A percentile compares a stretch with the other conserved stretches of the same genome.
These are phyloP conservation scores for Fusarium irregulare DNA, from an alignment of 2,329 filamentous ascomycete genomes.

Conservation along the genomic window DNA sequence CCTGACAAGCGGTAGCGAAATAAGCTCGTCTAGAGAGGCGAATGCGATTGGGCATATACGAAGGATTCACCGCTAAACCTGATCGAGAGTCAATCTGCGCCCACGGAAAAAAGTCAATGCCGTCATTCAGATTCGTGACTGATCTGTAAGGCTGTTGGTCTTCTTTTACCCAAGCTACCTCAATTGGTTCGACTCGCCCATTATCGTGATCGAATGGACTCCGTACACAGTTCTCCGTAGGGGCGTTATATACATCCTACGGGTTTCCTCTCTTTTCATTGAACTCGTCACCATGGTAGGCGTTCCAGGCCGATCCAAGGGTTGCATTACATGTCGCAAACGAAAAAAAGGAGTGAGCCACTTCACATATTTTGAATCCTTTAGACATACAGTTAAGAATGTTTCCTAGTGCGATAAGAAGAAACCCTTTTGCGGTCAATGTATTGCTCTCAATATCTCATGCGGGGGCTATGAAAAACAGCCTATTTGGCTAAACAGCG, in stretches of 20 bases:
- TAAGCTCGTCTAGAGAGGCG: not conserved
- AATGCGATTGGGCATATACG: constrained; percentile 11
- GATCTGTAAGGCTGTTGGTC: not conserved
- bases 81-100: constrained; percentile 31
- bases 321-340: constrained; percentile 14
- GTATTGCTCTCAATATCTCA: not conserved
- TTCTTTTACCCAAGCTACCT: not conserved
- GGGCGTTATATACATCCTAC: not conserved
- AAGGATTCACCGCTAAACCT: constrained; percentile 6
- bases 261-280: not conserved
- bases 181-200: not conserved
- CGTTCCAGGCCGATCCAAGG: constrained; percentile 23
- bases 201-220: not conserved
- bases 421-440: constrained; percentile 4
- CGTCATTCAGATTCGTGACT: constrained; percentile 14
- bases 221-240: not conserved
- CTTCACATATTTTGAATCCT: not conserved
- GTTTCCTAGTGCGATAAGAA: constrained; percentile 16
- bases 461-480: constrained; percentile 13
- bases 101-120: constrained; percentile 19
- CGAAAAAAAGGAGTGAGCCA: constrained; percentile 25
- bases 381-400: not conserved
- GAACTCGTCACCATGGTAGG: constrained; percentile 12
- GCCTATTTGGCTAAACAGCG: constrained; percentile 20
- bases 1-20: not conserved